Conservation (phyloP, 768 basidiomycete species). For the Boletus sensibilis region DNA sequence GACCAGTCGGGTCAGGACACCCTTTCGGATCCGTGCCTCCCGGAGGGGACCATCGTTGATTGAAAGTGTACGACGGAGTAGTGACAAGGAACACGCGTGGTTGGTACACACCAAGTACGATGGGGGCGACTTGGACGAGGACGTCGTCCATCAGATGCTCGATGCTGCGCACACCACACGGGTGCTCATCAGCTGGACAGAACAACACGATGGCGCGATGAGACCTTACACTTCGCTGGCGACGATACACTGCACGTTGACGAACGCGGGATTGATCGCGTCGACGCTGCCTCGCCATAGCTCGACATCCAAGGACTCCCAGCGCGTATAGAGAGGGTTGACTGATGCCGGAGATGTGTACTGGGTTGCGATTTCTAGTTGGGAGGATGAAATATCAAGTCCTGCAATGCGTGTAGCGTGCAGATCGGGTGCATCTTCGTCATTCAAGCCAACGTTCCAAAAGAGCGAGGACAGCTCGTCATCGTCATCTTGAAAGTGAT, state of each 20-base stretch:
- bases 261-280: constrained; percentile 61
- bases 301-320: constrained; percentile 64
- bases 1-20: constrained; percentile 69
- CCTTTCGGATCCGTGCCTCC: constrained; percentile 46
- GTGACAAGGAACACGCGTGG: constrained; percentile 75
- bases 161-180: constrained; percentile 47
- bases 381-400: constrained; percentile 58
- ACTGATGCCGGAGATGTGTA: constrained; percentile 43
- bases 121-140: constrained; percentile 62
- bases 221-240: constrained; percentile 74
- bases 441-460: constrained; percentile 18
- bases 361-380: constrained; percentile 55
- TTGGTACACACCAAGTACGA: constrained; percentile 75
- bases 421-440: constrained; percentile 54
- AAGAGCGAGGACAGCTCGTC: constrained; percentile 22
- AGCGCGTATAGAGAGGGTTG: constrained; percentile 45
- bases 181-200: constrained; percentile 4
- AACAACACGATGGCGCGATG: neutral
- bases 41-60: constrained; percentile 67
- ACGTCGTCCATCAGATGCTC: constrained; percentile 69
- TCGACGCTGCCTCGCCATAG: constrained; percentile 79
- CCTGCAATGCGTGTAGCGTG: constrained; percentile 60
- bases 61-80: constrained; percentile 85
- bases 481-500: constrained; percentile 21
- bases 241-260: constrained; percentile 68